phyloP scores from a whole-genome alignment of 306 rosid genomes.

The Lupinus albus region DNA sequence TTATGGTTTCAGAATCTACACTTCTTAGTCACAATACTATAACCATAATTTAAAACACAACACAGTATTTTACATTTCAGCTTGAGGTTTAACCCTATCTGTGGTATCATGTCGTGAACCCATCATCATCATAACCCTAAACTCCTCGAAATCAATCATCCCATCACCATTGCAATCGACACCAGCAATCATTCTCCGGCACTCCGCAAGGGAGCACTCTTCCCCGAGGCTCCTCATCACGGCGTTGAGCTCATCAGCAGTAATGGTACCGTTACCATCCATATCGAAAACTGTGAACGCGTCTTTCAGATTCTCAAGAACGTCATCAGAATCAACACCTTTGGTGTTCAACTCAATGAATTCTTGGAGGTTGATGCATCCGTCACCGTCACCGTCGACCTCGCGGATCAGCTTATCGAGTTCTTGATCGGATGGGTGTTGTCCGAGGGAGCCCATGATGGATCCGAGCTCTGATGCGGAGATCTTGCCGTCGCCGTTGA shows the following conservation, averaged over 20 bases:
- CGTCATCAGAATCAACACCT: slow-evolving; percentile 79
- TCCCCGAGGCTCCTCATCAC: slow-evolving; percentile 81
- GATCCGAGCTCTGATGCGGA: slow-evolving; percentile 76
- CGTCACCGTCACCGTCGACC: slow-evolving; percentile 89
- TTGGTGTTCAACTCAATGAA: slow-evolving; percentile 81
- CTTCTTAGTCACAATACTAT: no score
- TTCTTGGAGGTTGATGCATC: slow-evolving; percentile 70
- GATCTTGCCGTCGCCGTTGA: slow-evolving; percentile 96
- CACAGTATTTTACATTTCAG: no score
- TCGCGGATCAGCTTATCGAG: slow-evolving; percentile 64
- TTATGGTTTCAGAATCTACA: no score
- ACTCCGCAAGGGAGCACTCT: slow-evolving; percentile 77
- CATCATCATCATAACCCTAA: slow-evolving; percentile 84
- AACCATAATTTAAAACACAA: no score
- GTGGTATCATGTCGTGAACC: slow-evolving; percentile 62
- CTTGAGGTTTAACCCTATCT: slow-evolving; percentile 39
- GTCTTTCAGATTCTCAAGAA: slow-evolving; percentile 68
- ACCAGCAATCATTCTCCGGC: slow-evolving; percentile 80
- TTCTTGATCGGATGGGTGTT: slow-evolving; percentile 63
- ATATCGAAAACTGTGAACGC: slow-evolving; percentile 88
- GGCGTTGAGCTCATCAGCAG: slow-evolving; percentile 79
- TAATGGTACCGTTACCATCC: slow-evolving; percentile 77
- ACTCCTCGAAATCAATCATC: slow-evolving; percentile 85
- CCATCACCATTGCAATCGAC: slow-evolving; percentile 88
- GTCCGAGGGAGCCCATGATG: slow-evolving; percentile 70